A percentile compares a stretch with the other conserved stretches of the same genome.
These are phyloP conservation scores for Akanthomyces lecanii DNA, from an alignment of 2,329 filamentous ascomycete species.

Conservation along the genomic window DNA sequence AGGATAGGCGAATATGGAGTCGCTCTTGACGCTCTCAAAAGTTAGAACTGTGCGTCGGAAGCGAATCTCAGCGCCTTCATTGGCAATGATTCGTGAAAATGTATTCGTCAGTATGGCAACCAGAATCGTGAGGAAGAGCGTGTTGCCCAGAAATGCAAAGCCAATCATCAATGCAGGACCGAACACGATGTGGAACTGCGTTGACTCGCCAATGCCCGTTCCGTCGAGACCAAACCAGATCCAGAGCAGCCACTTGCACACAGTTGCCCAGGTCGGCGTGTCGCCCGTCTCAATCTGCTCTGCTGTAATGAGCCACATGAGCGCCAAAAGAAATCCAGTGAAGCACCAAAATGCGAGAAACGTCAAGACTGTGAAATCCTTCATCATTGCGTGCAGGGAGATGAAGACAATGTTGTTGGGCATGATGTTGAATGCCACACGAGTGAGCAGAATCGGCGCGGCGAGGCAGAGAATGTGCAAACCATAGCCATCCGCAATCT, in stretches of 20 bases:
- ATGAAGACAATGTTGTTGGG: slow-evolving; percentile 74
- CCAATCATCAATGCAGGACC: slow-evolving; percentile 66
- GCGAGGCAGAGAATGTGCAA: slow-evolving; percentile 62
- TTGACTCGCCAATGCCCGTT: slow-evolving; percentile 46
- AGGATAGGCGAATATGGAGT: slow-evolving; percentile 16
- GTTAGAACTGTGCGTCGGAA: slow-evolving; percentile 69
- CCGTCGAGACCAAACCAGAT: slow-evolving; percentile 75
- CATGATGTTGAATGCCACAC: slow-evolving; percentile 68
- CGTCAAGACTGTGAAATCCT: slow-evolving; percentile 64
- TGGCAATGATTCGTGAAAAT: slow-evolving; percentile 64
- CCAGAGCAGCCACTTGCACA: slow-evolving; percentile 74
- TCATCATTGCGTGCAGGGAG: slow-evolving; percentile 69
- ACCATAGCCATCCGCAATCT: slow-evolving; percentile 50
- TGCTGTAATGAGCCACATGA: slow-evolving; percentile 57
- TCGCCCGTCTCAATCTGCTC: slow-evolving; percentile 25
- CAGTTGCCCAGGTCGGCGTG: slow-evolving; percentile 45
- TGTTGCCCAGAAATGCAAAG: slow-evolving; percentile 72
- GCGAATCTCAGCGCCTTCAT: slow-evolving; percentile 66
- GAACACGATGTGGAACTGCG: slow-evolving; percentile 61
- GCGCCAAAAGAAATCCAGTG: slow-evolving; percentile 64
- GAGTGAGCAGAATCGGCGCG: slow-evolving; percentile 65
- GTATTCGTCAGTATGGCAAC: slow-evolving; percentile 71
- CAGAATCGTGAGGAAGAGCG: slow-evolving; percentile 68
- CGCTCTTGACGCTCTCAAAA: slow-evolving; percentile 64
- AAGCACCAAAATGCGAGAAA: slow-evolving; percentile 66